Conservation (phyloP, 306 rosid genomes). For the Trifolium subterraneum region DNA sequence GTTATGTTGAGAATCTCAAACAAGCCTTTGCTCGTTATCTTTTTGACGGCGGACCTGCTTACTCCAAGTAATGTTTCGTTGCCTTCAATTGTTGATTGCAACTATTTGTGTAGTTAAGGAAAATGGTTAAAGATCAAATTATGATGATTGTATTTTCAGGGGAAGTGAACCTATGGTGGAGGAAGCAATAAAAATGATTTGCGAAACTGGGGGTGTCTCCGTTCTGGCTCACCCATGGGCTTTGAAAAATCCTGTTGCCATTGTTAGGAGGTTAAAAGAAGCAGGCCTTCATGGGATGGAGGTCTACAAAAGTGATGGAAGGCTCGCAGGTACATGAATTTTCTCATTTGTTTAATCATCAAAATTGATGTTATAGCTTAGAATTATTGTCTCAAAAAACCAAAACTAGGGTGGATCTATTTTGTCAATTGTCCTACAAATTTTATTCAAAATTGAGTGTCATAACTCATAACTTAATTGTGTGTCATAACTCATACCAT, state of each 20-base stretch:
- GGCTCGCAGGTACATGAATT: conserved; percentile 64
- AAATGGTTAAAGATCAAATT: conserved; percentile 12
- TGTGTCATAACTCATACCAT: background rate
- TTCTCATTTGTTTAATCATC: conserved; percentile 14
- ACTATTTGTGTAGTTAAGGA: conserved; percentile 21
- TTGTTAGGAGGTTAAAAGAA: conserved; percentile 76
- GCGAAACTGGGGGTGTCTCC: conserved; percentile 89
- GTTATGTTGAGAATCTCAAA: conserved; percentile 86
- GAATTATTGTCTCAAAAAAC: conserved; percentile 3
- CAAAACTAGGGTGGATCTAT: background rate
- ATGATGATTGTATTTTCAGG: conserved; percentile 56
- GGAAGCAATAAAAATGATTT: conserved; percentile 77
- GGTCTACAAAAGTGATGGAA: conserved; percentile 92
- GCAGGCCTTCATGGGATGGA: conserved; percentile 99
- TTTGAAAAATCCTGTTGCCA: conserved; percentile 70
- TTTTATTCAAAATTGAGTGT: background rate
- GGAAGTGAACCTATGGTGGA: conserved; percentile 90
- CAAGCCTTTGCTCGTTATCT: conserved; percentile 91
- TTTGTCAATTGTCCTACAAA: conserved; percentile 5
- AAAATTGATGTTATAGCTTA: conserved; percentile 30
- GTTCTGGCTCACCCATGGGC: conserved; percentile 99
- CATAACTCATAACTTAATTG: too few relatives aligned
- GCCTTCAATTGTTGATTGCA: conserved; percentile 32
- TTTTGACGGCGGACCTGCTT: conserved; percentile 96
- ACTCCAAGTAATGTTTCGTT: conserved; percentile 72